These are phyloP conservation scores for Cordyceps javanica DNA, from an alignment of 2,329 filamentous ascomycete species.

Conservation along the genomic window DNA sequence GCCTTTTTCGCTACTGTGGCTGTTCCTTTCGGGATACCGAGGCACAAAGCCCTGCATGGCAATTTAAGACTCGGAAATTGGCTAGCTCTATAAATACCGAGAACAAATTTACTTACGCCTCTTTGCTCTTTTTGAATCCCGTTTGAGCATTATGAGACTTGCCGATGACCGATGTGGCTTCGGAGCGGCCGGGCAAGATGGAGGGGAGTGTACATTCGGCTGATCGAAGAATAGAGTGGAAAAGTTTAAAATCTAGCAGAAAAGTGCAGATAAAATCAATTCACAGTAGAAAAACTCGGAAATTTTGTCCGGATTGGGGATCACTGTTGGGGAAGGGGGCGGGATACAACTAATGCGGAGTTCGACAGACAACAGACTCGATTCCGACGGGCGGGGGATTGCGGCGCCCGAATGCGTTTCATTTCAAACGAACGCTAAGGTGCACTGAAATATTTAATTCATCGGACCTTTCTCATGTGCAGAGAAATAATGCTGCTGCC, in stretches of 20 bases:
- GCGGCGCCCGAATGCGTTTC: not conserved
- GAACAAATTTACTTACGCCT: not conserved
- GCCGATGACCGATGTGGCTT: not conserved
- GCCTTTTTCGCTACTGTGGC: not conserved
- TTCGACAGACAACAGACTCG: not conserved
- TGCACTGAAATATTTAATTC: not conserved
- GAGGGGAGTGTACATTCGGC: not conserved
- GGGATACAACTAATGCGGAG: conserved; percentile 9
- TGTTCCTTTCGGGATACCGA: not conserved
- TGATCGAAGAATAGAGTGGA: not conserved
- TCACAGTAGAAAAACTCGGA: not conserved
- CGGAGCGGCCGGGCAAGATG: not conserved
- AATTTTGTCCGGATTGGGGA: not conserved
- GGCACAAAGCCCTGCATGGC: not conserved
- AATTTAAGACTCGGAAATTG: not conserved
- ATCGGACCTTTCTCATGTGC: no score
- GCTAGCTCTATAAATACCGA: not conserved
- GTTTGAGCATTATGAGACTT: not conserved
- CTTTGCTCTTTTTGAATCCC: not conserved
- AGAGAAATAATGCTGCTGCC: conserved; percentile 1
- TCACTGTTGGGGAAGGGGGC: not conserved
- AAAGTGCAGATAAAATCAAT: not conserved
- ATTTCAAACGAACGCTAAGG: not conserved
- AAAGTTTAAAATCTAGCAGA: not conserved
- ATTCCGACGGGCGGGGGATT: not conserved